A percentile compares a stretch with the other conserved stretches of the same genome.
phyloP scores from a whole-genome alignment of 2,329 filamentous ascomycete genomes.

The Zarea fungicola region DNA sequence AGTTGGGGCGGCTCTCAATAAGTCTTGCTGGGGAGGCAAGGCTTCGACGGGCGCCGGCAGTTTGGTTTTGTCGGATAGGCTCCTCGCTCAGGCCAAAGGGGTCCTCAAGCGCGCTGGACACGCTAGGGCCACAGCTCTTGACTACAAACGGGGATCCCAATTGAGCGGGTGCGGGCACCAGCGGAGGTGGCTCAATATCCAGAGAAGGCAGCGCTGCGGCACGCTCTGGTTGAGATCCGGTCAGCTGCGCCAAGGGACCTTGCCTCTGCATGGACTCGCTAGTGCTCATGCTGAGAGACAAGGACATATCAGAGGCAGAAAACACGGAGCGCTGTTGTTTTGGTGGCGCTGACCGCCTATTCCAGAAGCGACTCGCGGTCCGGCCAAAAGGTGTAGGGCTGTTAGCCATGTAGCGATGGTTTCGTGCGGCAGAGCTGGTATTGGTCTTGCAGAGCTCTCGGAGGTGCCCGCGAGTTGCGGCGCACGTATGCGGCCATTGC shows the following conservation, averaged over 20 bases:
- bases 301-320: constrained; percentile 55
- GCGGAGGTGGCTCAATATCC: constrained; percentile 18
- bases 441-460: constrained; percentile 57
- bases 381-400: constrained; percentile 54
- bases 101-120: constrained; percentile 43
- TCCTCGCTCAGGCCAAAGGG: constrained; percentile 28
- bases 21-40: constrained; percentile 51
- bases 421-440: constrained; percentile 38
- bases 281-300: constrained; percentile 59
- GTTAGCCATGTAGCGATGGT: constrained; percentile 42
- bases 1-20: constrained; percentile 44
- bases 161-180: constrained; percentile 27
- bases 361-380: constrained; percentile 44
- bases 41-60: constrained; percentile 43
- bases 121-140: constrained; percentile 58
- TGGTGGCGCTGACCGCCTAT: constrained; percentile 42
- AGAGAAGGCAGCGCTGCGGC: constrained; percentile 18
- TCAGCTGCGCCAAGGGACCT: constrained; percentile 56
- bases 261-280: constrained; percentile 60
- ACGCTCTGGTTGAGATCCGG: constrained; percentile 23
- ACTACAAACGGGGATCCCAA: constrained; percentile 53
- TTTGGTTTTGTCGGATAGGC: constrained; percentile 40
- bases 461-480: constrained; percentile 57
- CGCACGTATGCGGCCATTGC: constrained; percentile 60
- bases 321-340: constrained; percentile 40